Evolutionary conservation across 1,139 yeast genomes (phyloP).

Genomic region (Lodderomyces oxycetoniae): DNA sequence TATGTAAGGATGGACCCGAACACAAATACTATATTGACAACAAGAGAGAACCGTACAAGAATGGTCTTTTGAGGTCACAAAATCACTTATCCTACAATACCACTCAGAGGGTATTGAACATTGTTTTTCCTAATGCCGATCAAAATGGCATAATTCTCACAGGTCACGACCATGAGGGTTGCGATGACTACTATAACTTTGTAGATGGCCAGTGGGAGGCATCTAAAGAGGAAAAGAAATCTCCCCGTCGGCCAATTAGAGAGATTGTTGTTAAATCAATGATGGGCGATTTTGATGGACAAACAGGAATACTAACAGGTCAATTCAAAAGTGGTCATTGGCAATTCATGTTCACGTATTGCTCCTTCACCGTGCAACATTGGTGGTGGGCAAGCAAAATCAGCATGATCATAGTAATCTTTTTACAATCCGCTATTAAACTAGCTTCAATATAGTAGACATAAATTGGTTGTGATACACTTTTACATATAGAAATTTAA

Average conservation of each 20-base stretch:
- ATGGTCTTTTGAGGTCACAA: conserved; percentile 74
- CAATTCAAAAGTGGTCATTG: conserved; percentile 45
- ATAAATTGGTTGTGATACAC: too few relatives aligned
- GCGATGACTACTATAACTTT: conserved; percentile 60
- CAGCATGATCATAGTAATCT: conserved; percentile 40
- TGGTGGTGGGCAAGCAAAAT: conserved; percentile 91
- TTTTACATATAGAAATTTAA: too few relatives aligned
- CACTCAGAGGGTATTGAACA: conserved; percentile 60
- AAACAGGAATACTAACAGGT: conserved; percentile 80
- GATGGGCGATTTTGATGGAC: conserved; percentile 96
- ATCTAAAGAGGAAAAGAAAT: conserved; percentile 27
- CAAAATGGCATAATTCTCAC: conserved; percentile 77
- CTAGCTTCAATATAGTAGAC: conserved; percentile 5
- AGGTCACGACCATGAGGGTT: conserved; percentile 97
- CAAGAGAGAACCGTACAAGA: conserved; percentile 60
- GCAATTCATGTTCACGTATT: conserved; percentile 66
- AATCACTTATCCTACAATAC: conserved; percentile 72
- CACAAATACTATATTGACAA: conserved; percentile 50
- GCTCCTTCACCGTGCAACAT: conserved; percentile 86
- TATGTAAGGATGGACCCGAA: conserved; percentile 83
- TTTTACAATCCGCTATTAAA: conserved; percentile 30
- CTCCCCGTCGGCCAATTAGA: conserved; percentile 41
- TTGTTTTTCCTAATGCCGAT: conserved; percentile 57
- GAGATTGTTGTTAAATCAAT: conserved; percentile 87
- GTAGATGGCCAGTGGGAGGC: conserved; percentile 55